Evolutionary conservation across 495 filamentous ascomycete species (phyloP), one percentile per base, ranked within the genome.

Genomic region (Neurospora hispaniola): DNA sequence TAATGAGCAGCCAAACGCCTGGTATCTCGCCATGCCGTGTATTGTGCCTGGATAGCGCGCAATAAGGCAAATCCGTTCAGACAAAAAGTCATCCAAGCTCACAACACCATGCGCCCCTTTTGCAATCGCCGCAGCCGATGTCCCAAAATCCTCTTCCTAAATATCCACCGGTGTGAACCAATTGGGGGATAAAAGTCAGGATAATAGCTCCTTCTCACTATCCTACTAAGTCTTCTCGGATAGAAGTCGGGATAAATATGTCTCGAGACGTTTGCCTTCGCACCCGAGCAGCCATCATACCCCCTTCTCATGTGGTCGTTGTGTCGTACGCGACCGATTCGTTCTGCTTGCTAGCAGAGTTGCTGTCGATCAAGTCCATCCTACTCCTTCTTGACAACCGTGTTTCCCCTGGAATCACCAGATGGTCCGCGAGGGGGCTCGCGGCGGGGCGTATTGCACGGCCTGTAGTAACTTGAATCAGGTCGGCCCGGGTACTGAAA

Each of bases 391-490:
- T 35, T 39, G 27, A 71, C 35, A 23, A 39, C 40, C 70, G 27
- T 38, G 44, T 38, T 31, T 14, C 27, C 54, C 27, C 54, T 38
- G 35, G 14, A 66, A 27, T 35, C 9, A 35, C 27, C 14, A 66
- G 54, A 41, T 12, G 71, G 44, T 35, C 46, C 46, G 31, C 44
- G 44, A 12, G 27, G 44, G 38, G 23, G 48, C 18, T 69, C 59
- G 18, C 40, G 59, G 23, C 18, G 16, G 23, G 43, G 20, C 11
- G n/a, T 20, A 12, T 74, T 70, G 35, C 40, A 42, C 18, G 72
- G 72, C 0, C 69, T 38, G 66, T 72, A 74, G 41, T 70, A 69
- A 42, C 74, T 71, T 12, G 71, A 71, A 38, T 39, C 5, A 38
- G 72, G 72, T 6, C 62, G 72, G 0, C 72, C 69, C 4, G 18